Base-by-base conservation (phyloP, 805 yeast species). In the Tetrapisispora arboricola region DNA sequence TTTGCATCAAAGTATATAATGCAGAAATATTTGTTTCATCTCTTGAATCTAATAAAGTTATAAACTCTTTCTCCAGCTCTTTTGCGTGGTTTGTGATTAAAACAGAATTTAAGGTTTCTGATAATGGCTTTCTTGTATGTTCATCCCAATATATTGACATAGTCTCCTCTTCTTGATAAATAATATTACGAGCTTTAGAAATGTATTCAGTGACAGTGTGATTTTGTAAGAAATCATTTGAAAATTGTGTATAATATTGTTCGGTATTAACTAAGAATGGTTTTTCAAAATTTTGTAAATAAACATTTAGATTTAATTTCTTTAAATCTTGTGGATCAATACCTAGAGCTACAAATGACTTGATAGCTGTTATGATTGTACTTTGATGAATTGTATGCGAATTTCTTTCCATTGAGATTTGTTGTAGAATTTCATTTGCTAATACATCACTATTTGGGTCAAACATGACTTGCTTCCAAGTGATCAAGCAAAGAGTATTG, bases 161-260 rank as follows among this genome's bases (percentile, higher is more conserved):
- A 32, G 92, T 72, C 35, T 78, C 72, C 46, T 82, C 76, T 63
- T 92, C 98, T 58, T 87, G 95, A 29, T 73, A 74, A 38, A 94
- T 74, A 46, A 96, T 72, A 40, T 74, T 72, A 51, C 84, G 87
- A 30, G 95, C 95, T 59, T 81, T 84, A 45, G 74, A 76, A 75
- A 92, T 79, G 65, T 92, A 92, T 54, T 86, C 95, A 19, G 88
- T 90, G 37, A 90, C 90, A 48, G 86, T 82, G 60, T 87, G 83
- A 24, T 75, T 73, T 3, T 72, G 63, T 44, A 92, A 67, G 57
- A 78, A 87, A 32, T 69, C 70, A 15, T 66, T 64, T 30, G 92
- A 78, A 61, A 87, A 96, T 33, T 67, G 67, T 18, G 68, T 65
- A 38, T 62, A 63, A 39, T 59, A 62, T 27, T 70, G 73, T 42